These are phyloP conservation scores for Exserohilum turcica DNA, from an alignment of 2,329 filamentous ascomycete genomes.

Conservation along the genomic window DNA sequence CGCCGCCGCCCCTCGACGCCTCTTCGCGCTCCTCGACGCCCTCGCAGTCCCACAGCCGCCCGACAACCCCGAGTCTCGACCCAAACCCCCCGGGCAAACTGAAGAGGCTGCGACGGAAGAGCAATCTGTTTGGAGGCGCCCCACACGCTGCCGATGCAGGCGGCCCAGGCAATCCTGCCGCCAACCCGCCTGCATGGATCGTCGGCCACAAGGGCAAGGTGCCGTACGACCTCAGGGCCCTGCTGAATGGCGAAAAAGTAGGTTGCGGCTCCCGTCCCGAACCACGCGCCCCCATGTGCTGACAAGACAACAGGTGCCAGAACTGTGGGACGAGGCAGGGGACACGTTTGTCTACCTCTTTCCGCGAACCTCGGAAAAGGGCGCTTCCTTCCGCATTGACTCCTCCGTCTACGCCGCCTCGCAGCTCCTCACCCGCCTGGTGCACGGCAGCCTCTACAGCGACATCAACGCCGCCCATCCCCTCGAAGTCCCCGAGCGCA, in stretches of 20 bases:
- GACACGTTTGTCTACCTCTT: slow-evolving; percentile 69
- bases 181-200: slow-evolving; percentile 59
- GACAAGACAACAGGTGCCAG: slow-evolving; percentile 52
- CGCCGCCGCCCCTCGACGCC: slow-evolving; percentile 33
- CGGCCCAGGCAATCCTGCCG: slow-evolving; percentile 9
- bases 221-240: slow-evolving; percentile 58
- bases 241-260: slow-evolving; percentile 60
- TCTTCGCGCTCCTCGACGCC: slow-evolving; percentile 35
- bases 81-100: slow-evolving; percentile 23
- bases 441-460: slow-evolving; percentile 59
- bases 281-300: slow-evolving; percentile 12
- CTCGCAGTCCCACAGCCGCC: slow-evolving; percentile 34
- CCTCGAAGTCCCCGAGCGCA: slow-evolving; percentile 28
- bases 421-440: slow-evolving; percentile 59
- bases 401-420: slow-evolving; percentile 64
- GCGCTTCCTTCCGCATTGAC: slow-evolving; percentile 66
- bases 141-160: slow-evolving; percentile 30
- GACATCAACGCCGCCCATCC: slow-evolving; percentile 26
- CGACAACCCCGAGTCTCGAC: slow-evolving; percentile 27
- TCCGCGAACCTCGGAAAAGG: slow-evolving; percentile 60
- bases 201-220: slow-evolving; percentile 62
- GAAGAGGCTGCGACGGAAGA: slow-evolving; percentile 45
- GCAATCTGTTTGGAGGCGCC: slow-evolving; percentile 39
- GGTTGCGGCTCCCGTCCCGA: slow-evolving; percentile 7
- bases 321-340: slow-evolving; percentile 67